Base-by-base conservation (phyloP, 768 basidiomycete species). In the Pleurotus pulmonarius region DNA sequence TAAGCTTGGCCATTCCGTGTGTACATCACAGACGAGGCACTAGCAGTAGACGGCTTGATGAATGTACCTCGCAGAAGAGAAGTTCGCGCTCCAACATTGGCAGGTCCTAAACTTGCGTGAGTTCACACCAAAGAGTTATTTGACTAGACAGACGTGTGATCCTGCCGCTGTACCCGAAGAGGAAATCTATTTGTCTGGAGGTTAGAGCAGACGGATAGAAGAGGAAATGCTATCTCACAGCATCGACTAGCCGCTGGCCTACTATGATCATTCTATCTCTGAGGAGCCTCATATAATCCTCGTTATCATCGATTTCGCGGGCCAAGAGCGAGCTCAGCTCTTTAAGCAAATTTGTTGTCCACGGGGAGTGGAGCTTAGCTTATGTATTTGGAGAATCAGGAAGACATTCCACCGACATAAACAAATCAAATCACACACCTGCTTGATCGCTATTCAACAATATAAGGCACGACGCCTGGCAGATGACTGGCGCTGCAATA, bases 401-500 rank as follows among this genome's bases (percentile, higher is more conserved):
- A 46, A 13, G 13, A 41, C 12, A 39, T 24, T 44, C 20, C 15
- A n/a, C 37, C 13, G 2, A 22, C 15, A 40, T n/a, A 22, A 20
- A 48, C 73, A 57, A 61, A 76, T 75, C 56, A 3, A 65, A 57
- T 11, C 38, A 46, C 16, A 62, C 49, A 20, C 69, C 64, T 26
- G 56, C 57, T 44, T 63, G 64, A 34, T 34, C 29, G 11, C 11
- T 34, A 34, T 34, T 34, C 29, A 34, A 34, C 26, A 76, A 65
- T 25, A 77, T 56, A 13, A 88, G 61, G 46, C 65, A 55, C 53
- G 89, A 61, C 9, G 79, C 85, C 29, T 64, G 59, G 58, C 82
- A 88, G 54, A 90, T 66, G 13, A 70, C 66, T 7, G 82, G 76
- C 47, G 74, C 74, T 8, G 79, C 67, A 25, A 85, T 60, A 45